phyloP scores from a whole-genome alignment of 176 grass and related monocot genomes.

The Phoenix dactylifera region DNA sequence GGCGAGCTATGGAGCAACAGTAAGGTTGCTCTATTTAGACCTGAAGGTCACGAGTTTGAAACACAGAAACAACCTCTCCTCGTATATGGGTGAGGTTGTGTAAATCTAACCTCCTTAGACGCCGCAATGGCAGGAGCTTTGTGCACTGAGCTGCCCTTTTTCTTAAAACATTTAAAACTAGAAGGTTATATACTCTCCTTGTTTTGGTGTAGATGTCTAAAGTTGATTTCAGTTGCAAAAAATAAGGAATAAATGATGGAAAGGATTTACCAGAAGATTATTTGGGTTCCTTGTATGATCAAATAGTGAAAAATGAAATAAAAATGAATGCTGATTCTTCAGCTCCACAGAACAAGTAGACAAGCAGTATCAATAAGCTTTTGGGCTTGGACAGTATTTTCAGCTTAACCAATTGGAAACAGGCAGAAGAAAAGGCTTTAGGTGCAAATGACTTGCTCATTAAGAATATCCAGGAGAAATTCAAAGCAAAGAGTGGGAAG shows the following conservation, averaged over 20 bases:
- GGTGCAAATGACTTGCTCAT: constrained; percentile 91
- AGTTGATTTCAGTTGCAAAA: constrained; percentile 85
- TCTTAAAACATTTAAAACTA: too few relatives aligned
- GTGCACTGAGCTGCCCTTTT: too few relatives aligned
- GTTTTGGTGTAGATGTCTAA: constrained; percentile 70
- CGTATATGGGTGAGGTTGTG: too few relatives aligned
- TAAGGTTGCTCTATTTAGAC: too few relatives aligned
- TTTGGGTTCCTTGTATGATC: constrained; percentile 65
- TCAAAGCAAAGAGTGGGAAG: constrained; percentile 91
- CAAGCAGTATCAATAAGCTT: constrained; percentile 71
- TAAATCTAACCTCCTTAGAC: too few relatives aligned
- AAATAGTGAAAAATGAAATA: constrained; percentile 96
- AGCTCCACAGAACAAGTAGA: constrained; percentile 51
- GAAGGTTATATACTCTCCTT: too few relatives aligned
- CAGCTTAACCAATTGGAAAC: constrained; percentile 73
- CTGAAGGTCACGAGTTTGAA: too few relatives aligned
- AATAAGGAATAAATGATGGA: constrained; percentile 87
- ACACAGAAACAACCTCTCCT: too few relatives aligned
- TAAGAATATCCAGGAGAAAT: constrained; percentile 91
- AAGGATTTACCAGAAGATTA: constrained; percentile 96
- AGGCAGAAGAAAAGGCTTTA: constrained; percentile 76
- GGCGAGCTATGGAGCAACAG: too few relatives aligned
- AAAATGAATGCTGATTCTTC: constrained; percentile 86
- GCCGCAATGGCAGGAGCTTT: too few relatives aligned
- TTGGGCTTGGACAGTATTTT: constrained; percentile 93